Evolutionary conservation across 1,139 yeast genomes (phyloP).

Genomic region (Lodderomyces theae): DNA sequence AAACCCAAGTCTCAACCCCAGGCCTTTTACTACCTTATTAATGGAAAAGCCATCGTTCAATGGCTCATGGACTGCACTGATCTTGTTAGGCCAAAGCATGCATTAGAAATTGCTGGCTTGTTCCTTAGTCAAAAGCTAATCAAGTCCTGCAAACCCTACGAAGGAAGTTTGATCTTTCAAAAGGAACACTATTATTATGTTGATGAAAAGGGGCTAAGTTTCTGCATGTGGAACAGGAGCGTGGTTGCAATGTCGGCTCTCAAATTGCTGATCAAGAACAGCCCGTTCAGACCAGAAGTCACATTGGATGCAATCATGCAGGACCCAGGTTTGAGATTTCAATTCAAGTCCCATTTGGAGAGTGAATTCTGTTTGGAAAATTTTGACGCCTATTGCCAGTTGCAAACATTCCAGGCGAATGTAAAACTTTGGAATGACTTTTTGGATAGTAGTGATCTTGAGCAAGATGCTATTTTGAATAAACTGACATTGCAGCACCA

Average conservation of each 20-base stretch:
- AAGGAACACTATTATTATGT: neutral
- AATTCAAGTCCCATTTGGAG: slow-evolving; percentile 64
- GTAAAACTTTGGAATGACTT: slow-evolving; percentile 18
- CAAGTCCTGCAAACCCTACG: slow-evolving; percentile 11
- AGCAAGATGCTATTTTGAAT: slow-evolving; percentile 5
- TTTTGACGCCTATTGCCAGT: slow-evolving; percentile 63
- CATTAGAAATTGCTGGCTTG: slow-evolving; percentile 55
- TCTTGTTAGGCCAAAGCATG: slow-evolving; percentile 56
- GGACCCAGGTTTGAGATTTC: slow-evolving; percentile 77
- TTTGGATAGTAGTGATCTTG: neutral
- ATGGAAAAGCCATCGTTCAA: slow-evolving; percentile 78
- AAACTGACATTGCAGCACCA: neutral
- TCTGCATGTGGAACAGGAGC: slow-evolving; percentile 13
- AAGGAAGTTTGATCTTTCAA: neutral
- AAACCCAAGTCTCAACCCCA: slow-evolving; percentile 20
- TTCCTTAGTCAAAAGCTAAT: slow-evolving; percentile 54
- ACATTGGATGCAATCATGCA: slow-evolving; percentile 48
- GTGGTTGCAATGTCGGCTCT: neutral
- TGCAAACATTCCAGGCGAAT: slow-evolving; percentile 40
- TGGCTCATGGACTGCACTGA: slow-evolving; percentile 93
- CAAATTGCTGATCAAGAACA: neutral
- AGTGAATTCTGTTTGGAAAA: slow-evolving; percentile 73
- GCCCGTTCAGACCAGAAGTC: neutral
- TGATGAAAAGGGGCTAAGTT: slow-evolving; percentile 10
- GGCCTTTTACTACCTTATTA: slow-evolving; percentile 48